A percentile compares a stretch with the other conserved stretches of the same genome.
Conservation (phyloP, 768 basidiomycete species). For the Mycena rebaudengoi region DNA sequence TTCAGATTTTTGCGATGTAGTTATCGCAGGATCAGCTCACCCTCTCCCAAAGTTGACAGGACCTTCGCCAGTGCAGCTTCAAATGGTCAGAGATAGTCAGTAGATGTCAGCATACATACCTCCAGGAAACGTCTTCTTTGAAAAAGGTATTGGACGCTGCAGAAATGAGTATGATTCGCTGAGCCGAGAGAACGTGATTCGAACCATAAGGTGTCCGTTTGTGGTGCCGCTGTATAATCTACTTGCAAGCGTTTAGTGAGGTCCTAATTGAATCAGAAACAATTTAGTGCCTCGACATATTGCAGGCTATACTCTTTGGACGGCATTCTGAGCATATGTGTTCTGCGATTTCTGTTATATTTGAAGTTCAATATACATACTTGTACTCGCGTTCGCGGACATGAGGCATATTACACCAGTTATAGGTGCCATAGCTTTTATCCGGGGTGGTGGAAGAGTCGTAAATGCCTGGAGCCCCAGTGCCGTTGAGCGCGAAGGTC, state of each 20-base stretch:
- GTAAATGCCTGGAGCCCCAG: constrained; percentile 57
- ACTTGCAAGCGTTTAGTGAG: neutral
- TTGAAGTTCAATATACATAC: constrained; percentile 36
- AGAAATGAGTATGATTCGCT: too few species aligned
- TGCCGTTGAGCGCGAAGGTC: constrained; percentile 50
- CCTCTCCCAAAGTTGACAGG: constrained; percentile 39
- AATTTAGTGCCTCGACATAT: constrained; percentile 51
- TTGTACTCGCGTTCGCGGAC: constrained; percentile 53
- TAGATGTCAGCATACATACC: neutral
- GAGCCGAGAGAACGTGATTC: too few species aligned
- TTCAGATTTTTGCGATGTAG: constrained; percentile 41
- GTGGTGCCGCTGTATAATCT: constrained; percentile 60
- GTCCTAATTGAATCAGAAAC: neutral
- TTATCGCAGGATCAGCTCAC: neutral
- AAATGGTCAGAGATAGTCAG: neutral
- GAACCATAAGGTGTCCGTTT: constrained; percentile 61
- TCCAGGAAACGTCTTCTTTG: constrained; percentile 55
- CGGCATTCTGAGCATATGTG: constrained; percentile 40
- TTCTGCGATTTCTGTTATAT: neutral
- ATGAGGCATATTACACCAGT: constrained; percentile 68
- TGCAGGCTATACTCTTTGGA: constrained; percentile 45
- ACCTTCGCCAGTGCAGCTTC: constrained; percentile 48
- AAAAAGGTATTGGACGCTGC: constrained; percentile 63
- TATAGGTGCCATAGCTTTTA: constrained; percentile 52
- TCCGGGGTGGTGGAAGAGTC: constrained; percentile 50